phyloP scores from a whole-genome alignment of 2,329 filamentous ascomycete genomes.

The Tolypocladium inflatum region DNA sequence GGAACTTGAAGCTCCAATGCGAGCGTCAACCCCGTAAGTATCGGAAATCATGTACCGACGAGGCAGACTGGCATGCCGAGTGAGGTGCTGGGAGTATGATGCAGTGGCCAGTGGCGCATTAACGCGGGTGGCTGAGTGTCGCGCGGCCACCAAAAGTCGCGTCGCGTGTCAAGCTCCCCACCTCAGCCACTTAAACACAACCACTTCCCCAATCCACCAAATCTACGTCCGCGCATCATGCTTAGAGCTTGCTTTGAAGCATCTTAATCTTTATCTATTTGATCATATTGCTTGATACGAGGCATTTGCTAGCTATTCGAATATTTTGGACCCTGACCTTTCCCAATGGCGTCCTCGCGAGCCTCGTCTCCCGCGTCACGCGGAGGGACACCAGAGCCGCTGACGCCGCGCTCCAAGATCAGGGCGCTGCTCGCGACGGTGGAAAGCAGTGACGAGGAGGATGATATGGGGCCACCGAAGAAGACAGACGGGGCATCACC shows the following conservation, averaged over 20 bases:
- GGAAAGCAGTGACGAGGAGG: conserved; percentile 40
- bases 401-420: conserved; percentile 46
- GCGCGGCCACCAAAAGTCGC: conserved; percentile 12
- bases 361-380: conserved; percentile 34
- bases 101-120: background rate
- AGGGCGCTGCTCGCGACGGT: conserved; percentile 41
- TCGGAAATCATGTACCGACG: no score
- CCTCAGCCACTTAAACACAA: conserved; percentile 11
- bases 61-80: background rate
- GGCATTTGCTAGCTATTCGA: background rate
- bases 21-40: background rate
- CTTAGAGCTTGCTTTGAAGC: background rate
- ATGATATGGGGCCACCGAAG: conserved; percentile 7
- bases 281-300: background rate
- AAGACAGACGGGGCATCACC: conserved; percentile 1
- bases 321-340: background rate
- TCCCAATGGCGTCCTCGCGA: conserved; percentile 38
- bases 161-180: conserved; percentile 21
- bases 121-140: conserved; percentile 1
- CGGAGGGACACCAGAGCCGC: conserved; percentile 31
- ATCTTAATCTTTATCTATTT: background rate
- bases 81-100: background rate
- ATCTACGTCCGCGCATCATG: background rate
- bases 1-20: background rate
- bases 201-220: background rate